These are phyloP conservation scores for Epichloe baconii DNA, from an alignment of 2,329 filamentous ascomycete genomes.

Conservation along the genomic window DNA sequence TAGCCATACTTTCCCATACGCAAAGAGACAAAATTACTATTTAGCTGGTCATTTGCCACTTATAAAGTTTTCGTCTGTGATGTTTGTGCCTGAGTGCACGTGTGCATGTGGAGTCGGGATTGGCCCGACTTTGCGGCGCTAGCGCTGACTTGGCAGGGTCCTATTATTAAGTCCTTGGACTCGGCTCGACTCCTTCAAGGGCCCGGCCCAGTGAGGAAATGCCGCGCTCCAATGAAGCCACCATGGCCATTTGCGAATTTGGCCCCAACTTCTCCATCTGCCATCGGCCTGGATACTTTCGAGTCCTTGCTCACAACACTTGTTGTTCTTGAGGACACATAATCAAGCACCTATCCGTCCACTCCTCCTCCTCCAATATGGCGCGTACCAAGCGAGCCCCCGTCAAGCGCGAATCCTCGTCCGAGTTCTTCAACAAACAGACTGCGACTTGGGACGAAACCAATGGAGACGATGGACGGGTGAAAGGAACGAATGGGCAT, in stretches of 20 bases:
- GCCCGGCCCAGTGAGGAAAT: neutral
- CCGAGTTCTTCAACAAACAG: slow-evolving; percentile 46
- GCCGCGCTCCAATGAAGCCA: slow-evolving; percentile 1
- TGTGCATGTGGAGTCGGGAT: too few relatives aligned
- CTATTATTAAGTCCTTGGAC: too few relatives aligned
- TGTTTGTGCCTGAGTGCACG: neutral
- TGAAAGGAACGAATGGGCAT: neutral
- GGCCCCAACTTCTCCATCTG: neutral
- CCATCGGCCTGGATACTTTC: neutral
- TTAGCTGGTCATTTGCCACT: neutral
- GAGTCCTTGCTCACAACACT: too few relatives aligned
- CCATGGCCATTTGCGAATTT: slow-evolving; percentile 2
- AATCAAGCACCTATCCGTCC: neutral
- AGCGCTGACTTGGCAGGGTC: neutral
- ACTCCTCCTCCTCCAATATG: slow-evolving; percentile 31
- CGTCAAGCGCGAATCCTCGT: slow-evolving; percentile 51
- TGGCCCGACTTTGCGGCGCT: too few relatives aligned
- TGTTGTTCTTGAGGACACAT: neutral
- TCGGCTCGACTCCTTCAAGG: neutral
- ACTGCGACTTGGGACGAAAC: slow-evolving; percentile 24
- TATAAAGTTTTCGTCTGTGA: neutral
- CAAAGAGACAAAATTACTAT: slow-evolving; percentile 11
- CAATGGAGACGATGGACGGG: slow-evolving; percentile 16
- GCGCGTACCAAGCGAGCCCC: slow-evolving; percentile 60
- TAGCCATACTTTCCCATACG: slow-evolving; percentile 11